Base-by-base conservation (phyloP, 2,329 filamentous ascomycete genomes). In the Delphinella strobiligena region DNA sequence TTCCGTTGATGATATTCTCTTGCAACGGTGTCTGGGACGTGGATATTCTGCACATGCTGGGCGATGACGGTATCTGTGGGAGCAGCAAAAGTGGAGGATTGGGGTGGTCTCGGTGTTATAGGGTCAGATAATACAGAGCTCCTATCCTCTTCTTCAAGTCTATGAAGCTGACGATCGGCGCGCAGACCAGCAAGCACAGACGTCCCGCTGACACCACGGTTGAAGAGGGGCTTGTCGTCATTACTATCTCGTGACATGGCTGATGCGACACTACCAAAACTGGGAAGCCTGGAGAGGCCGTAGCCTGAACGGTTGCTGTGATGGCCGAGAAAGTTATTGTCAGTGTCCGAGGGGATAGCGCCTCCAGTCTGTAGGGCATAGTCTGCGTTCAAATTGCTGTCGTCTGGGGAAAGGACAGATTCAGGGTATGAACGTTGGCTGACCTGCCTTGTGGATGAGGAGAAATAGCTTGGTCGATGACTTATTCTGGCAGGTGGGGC, bases 191-290 rank as follows among this genome's bases (percentile, higher is more conserved):
- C 42, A 9, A 47, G 36, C 2, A 59, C 37, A 9, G 58, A 61
- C 29, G 56, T 58, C 34, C 59, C 51, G 43, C 61, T 61, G 34
- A 62, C 53, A 46, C 46, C 51, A 15, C 47, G 45, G 31, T 34
- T 47, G 15, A 52, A 41, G 2, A 48, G 35, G 7, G 50, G 51
- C 7, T 40, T 46, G 27, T 47, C 48, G 35, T 60, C 51, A 31
- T 66, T 67, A 51, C 72, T 67, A 49, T 72, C 62, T 48, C 64
- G 68, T 16, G 73, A 75, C 19, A 77, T 63, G 1, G 81, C 84
- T 4, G 87, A 94, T 2, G 78, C 82, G 64, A 94, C 86, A 57
- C 89, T 95, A 16, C 87, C 87, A 43, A 95, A 72, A 61, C 88
- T 95, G 45, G 88, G 80, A 9, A 87, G 75, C 17, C 89, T 73